Conservation (phyloP, 2,329 filamentous ascomycete genomes). For the Fusarium sp. region DNA sequence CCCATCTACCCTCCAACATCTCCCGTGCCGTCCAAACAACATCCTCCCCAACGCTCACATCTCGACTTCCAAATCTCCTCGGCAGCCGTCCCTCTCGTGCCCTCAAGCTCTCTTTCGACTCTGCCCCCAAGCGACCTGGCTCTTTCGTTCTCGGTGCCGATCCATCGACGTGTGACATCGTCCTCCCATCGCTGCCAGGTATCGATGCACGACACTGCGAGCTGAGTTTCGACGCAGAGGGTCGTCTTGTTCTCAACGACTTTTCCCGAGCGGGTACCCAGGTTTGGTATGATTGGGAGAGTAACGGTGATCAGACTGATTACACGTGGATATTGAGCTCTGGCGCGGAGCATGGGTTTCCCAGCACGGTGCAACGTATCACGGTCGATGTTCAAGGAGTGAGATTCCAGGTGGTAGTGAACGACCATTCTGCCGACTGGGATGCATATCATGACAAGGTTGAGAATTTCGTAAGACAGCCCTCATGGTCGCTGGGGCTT, state of each 20-base stretch:
- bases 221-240: conserved; percentile 56
- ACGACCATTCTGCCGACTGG: conserved; percentile 53
- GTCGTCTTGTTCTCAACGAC: conserved; percentile 56
- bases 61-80: conserved; percentile 49
- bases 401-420: conserved; percentile 57
- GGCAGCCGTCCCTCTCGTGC: conserved; percentile 48
- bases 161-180: conserved; percentile 53
- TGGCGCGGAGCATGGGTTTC: conserved; percentile 53
- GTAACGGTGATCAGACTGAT: conserved; percentile 54
- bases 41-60: conserved; percentile 47
- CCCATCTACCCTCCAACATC: conserved; percentile 52
- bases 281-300: conserved; percentile 59
- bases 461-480: conserved; percentile 52
- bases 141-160: conserved; percentile 58
- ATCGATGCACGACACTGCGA: conserved; percentile 56
- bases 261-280: conserved; percentile 56
- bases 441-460: conserved; percentile 53
- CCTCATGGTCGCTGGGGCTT: conserved; percentile 48
- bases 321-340: conserved; percentile 55
- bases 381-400: conserved; percentile 57
- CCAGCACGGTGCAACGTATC: conserved; percentile 52
- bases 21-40: conserved; percentile 46
- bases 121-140: conserved; percentile 52
- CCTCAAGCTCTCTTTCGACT: conserved; percentile 55
- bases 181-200: conserved; percentile 53